Percentiles rank a stretch among this genome's conserved stretches.
phyloP scores from a whole-genome alignment of 805 yeast species.

The Nakazawaea molendinolei region DNA sequence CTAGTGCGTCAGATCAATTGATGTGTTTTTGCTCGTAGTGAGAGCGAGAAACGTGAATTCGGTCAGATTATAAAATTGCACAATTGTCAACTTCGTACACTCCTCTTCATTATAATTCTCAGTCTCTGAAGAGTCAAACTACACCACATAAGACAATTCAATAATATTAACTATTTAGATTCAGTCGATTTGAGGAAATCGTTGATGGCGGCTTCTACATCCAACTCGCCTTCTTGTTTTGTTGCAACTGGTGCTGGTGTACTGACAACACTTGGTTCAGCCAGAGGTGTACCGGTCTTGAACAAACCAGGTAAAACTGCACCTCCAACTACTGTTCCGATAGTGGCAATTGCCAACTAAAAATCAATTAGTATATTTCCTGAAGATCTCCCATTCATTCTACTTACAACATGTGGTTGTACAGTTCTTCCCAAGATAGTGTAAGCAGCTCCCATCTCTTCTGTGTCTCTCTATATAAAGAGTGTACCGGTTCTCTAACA shows the following conservation, averaged over 20 bases:
- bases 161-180: not conserved
- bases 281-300: slow-evolving; percentile 43
- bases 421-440: slow-evolving; percentile 76
- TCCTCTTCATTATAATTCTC: no score
- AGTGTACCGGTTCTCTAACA: not conserved
- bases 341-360: slow-evolving; percentile 73
- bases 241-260: slow-evolving; percentile 52
- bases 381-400: no score
- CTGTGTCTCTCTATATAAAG: not conserved
- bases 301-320: slow-evolving; percentile 42
- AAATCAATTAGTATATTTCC: not conserved
- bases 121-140: no score
- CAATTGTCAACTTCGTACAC: no score
- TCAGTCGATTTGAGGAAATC: slow-evolving; percentile 10
- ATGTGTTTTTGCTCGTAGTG: no score
- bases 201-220: slow-evolving; percentile 25
- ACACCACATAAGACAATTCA: no score
- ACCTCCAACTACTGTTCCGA: slow-evolving; percentile 56
- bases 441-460: slow-evolving; percentile 75
- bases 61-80: no score
- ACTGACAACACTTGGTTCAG: slow-evolving; percentile 54
- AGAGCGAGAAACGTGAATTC: no score
- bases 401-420: slow-evolving; percentile 66
- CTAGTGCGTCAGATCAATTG: no score
- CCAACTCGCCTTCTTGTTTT: slow-evolving; percentile 18